Base-by-base conservation (phyloP, 139 green algal species). In the Pseudopediastrum boryanum region DNA sequence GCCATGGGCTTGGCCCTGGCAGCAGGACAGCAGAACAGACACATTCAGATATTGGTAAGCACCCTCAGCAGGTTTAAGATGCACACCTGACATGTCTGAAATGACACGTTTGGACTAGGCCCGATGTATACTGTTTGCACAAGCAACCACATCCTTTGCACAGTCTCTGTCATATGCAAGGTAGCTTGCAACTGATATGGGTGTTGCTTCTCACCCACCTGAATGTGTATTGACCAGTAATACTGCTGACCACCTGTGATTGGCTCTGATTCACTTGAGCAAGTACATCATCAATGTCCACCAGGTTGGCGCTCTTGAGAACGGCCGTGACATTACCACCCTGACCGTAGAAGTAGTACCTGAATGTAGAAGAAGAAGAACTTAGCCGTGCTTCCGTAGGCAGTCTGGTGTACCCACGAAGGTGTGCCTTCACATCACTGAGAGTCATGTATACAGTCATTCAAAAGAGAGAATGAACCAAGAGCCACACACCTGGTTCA, bases 281-380 rank as follows among this genome's bases (percentile, higher is more conserved):
- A 23, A 64, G 29, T 8, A 80, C 2, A 0, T 21, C 42, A 19
- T 80, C 73, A 13, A 80, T 29, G 43, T 80, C 73, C 35, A 72
- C 73, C 13, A 80, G 25, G 59, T 51, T 48, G 31, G 73, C 42
- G 43, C 33, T 8, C 59, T 80, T 80, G 0, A 80, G 73, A 31
- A 80, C 73, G 21, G 43, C 59, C n/a, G 54, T 72, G 39, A 80
- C 16, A 33, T 25, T 51, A 16, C 13, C 35, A 9, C 73, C 73
- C 31, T 71, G 23, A n/a, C 43, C 31, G 29, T 38, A 23, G 42
- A 80, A 71, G 59, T 80, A 80, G 25, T 80, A 80, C 21, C 73
- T 80, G n/a, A n/a, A n/a, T n/a, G n/a, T n/a, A n/a, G n/a, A n/a
- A n/a, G n/a, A n/a, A n/a, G n/a, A n/a, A n/a, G n/a, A n/a, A n/a